Conservation (phyloP, 129 eudicot species). For the Mikania micrantha region DNA sequence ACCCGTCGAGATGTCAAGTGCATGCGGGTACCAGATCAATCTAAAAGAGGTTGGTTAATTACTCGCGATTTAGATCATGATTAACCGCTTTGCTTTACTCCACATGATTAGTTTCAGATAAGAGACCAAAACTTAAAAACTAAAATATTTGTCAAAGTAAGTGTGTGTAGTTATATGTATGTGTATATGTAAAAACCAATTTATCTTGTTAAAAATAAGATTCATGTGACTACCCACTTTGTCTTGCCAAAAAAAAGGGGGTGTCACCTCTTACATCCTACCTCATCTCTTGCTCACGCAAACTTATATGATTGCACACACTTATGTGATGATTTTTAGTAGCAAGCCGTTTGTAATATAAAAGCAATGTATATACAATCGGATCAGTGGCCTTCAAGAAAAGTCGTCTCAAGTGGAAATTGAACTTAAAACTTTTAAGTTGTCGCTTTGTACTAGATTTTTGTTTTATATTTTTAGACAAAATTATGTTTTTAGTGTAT, state of each 20-base stretch:
- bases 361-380: too few relatives aligned
- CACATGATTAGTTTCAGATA: not conserved
- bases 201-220: not conserved
- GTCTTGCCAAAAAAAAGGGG: not conserved
- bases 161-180: too few relatives aligned
- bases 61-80: not conserved
- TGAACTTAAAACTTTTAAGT: too few relatives aligned
- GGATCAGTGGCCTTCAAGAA: too few relatives aligned
- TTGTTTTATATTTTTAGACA: too few relatives aligned
- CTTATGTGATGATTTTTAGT: not conserved
- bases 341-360: not conserved
- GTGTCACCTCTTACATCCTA: not conserved
- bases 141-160: too few relatives aligned
- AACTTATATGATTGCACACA: not conserved
- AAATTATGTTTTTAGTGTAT: too few relatives aligned
- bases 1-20: not conserved
- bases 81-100: not conserved
- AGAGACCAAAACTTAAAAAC: too few relatives aligned
- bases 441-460: too few relatives aligned
- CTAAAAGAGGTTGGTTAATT: not conserved
- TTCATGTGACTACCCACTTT: not conserved
- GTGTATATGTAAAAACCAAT: too few relatives aligned
- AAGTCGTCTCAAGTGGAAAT: too few relatives aligned
- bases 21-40: not conserved
- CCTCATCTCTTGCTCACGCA: not conserved